Evolutionary conservation across 768 basidiomycete genomes (phyloP).

Genomic region (Tricholomella constricta): DNA sequence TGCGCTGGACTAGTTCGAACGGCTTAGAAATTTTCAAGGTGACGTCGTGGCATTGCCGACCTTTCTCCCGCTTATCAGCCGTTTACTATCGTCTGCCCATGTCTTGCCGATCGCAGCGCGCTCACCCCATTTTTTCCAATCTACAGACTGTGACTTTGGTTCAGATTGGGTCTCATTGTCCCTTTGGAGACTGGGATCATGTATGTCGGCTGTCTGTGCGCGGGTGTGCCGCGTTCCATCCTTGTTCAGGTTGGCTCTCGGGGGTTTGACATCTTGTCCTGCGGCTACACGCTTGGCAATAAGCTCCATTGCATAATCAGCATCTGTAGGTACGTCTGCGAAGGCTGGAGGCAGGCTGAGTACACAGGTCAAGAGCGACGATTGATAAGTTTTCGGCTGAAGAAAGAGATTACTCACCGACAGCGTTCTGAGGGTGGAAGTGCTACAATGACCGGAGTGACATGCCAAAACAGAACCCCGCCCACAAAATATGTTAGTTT

Average conservation of each 20-base stretch:
- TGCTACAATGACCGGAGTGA: constrained; percentile 54
- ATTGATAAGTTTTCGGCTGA: neutral
- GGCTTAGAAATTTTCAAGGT: too few species aligned
- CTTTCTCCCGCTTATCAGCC: constrained; percentile 34
- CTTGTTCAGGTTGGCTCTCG: constrained; percentile 21
- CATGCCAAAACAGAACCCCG: constrained; percentile 66
- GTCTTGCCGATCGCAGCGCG: constrained; percentile 48
- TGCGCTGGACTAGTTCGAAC: neutral
- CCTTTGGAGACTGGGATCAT: neutral
- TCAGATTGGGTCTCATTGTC: neutral
- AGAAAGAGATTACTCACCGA: constrained; percentile 45
- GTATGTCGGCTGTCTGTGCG: constrained; percentile 2
- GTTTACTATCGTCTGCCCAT: constrained; percentile 42
- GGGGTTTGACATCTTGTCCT: constrained; percentile 50
- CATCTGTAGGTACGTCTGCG: constrained; percentile 61
- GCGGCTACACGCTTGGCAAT: constrained; percentile 60
- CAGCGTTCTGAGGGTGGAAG: constrained; percentile 47
- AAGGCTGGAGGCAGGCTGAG: constrained; percentile 50
- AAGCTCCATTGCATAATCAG: constrained; percentile 70
- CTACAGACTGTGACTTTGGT: constrained; percentile 20
- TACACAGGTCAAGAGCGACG: neutral
- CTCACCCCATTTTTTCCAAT: constrained; percentile 62
- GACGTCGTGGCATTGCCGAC: constrained; percentile 22
- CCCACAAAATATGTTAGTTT: constrained; percentile 47
- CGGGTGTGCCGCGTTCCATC: neutral